Percentiles rank a stretch among this genome's conserved stretches.
These are phyloP conservation scores for Microdochium paspali DNA, from an alignment of 2,329 filamentous ascomycete species.

Conservation along the genomic window DNA sequence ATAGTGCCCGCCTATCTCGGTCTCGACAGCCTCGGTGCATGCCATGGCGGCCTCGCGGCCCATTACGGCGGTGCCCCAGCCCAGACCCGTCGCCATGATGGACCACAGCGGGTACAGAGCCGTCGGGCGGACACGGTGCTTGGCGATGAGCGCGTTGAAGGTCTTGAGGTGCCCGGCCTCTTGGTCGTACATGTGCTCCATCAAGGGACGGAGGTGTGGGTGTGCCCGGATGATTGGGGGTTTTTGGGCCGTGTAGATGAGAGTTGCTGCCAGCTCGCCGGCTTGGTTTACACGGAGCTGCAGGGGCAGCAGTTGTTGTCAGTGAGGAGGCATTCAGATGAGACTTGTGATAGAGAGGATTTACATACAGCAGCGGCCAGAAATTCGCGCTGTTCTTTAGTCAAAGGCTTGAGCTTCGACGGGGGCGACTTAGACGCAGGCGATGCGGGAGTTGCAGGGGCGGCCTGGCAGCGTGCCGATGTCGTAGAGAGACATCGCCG, in stretches of 20 bases:
- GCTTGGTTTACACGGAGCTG: conserved; percentile 93
- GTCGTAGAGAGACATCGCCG: conserved; percentile 14
- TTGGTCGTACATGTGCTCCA: conserved; percentile 98
- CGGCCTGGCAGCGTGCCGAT: conserved; percentile 7
- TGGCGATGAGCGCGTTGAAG: conserved; percentile 75
- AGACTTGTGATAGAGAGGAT: no score
- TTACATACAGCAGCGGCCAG: conserved; percentile 59
- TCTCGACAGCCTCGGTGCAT: conserved; percentile 96
- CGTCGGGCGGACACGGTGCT: conserved; percentile 85
- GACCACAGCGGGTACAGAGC: conserved; percentile 90
- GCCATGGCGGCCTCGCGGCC: conserved; percentile 95
- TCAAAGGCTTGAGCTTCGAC: conserved; percentile 49
- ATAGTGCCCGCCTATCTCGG: conserved; percentile 93
- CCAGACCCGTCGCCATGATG: conserved; percentile 67
- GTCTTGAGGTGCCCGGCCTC: conserved; percentile 79
- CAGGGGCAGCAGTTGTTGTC: conserved; percentile 4
- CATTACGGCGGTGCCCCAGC: conserved; percentile 83
- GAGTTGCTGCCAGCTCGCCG: conserved; percentile 89
- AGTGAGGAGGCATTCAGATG: neutral
- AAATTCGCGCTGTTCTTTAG: conserved; percentile 60
- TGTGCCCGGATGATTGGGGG: conserved; percentile 71
- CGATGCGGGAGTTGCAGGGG: conserved; percentile 13
- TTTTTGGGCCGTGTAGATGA: conserved; percentile 87
- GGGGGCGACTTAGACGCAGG: conserved; percentile 18
- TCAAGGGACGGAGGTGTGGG: conserved; percentile 79